Base-by-base conservation (phyloP, 2,329 filamentous ascomycete genomes). In the Pseudogymnoascus sp. region DNA sequence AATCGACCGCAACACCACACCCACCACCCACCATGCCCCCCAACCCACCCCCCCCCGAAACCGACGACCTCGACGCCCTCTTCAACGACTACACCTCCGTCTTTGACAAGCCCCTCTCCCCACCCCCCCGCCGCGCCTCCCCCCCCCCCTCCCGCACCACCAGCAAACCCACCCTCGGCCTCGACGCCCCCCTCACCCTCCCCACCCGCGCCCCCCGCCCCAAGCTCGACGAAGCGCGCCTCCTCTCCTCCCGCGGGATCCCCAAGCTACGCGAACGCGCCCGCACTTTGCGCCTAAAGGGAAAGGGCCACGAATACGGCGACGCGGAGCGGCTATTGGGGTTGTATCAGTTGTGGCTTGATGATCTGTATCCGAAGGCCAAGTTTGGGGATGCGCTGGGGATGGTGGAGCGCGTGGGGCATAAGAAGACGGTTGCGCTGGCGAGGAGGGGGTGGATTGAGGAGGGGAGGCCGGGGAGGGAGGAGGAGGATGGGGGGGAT, bases 281-380 rank as follows among this genome's bases (percentile, higher is more conserved):
- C 0, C 86, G 84, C 62, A 82, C 85, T 50, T 77, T 97, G 19
- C 90, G 85, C 68, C 86, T 97, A 69, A 96, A 93, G 74, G 95
- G 95, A 60, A 97, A 96, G 75, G 93, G 93, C 0, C 91, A 97
- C 73, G 95, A 99, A 87, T 97, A 95, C 76, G 87, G 89, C 17
- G 95, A 99, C 73, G 85, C 92, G 10, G 84, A 87, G 0, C 85
- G 87, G 15, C 82, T 99, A 23, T 81, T 99, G 59, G 91, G 90
- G 23, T 90, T 96, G 73, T 99, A 97, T 73, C 95, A 97, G 74
- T 77, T 96, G 63, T 99, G 95, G 95, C 88, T 99, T 1, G 93
- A 99, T 76, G 92, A 97, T 72, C 80, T 99, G 11, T 99, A 93
- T 72, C 95, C 95, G 11, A 92, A 96, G 72, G 95, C 93, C 4